Evolutionary conservation across 2,329 filamentous ascomycete species (phyloP).

Genomic region (Aspergillus fijiensis): DNA sequence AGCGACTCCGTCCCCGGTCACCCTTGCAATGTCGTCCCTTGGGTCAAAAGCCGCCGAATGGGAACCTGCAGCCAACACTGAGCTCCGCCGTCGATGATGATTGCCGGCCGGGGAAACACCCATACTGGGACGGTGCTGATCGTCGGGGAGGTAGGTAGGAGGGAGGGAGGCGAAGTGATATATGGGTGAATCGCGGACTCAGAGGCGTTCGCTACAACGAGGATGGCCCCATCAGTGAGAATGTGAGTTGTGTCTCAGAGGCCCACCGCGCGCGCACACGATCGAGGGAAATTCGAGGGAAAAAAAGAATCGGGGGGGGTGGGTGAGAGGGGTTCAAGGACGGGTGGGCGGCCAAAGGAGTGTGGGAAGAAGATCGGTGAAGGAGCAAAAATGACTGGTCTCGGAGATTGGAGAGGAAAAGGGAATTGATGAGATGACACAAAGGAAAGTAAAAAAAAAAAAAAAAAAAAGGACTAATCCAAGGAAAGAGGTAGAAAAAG

Average conservation of each 20-base stretch:
- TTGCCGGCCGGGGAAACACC: slow-evolving; percentile 33
- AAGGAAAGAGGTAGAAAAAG: slow-evolving; percentile 3
- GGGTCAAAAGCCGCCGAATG: slow-evolving; percentile 34
- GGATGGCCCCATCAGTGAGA: slow-evolving; percentile 19
- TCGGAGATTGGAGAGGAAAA: slow-evolving; percentile 2
- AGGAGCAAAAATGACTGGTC: slow-evolving; percentile 7
- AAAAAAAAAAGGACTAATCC: not conserved
- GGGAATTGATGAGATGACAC: not conserved
- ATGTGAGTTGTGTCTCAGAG: not conserved
- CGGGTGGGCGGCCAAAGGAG: slow-evolving; percentile 1
- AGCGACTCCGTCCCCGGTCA: slow-evolving; percentile 23
- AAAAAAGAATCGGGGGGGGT: slow-evolving; percentile 3
- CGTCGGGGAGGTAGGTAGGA: not conserved
- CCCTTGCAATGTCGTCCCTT: slow-evolving; percentile 32
- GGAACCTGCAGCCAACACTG: slow-evolving; percentile 42
- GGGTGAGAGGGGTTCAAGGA: slow-evolving; percentile 1
- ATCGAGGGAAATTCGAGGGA: slow-evolving; percentile 1
- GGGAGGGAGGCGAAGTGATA: slow-evolving; percentile 3
- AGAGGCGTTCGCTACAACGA: slow-evolving; percentile 7
- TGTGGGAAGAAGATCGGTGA: slow-evolving; percentile 12
- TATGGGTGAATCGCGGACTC: slow-evolving; percentile 2
- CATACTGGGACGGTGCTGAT: slow-evolving; percentile 26
- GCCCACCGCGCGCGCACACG: not conserved
- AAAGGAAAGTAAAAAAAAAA: not conserved
- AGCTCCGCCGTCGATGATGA: slow-evolving; percentile 42